Evolutionary conservation across 2,329 filamentous ascomycete species (phyloP), one percentile per base, ranked within the genome.

Genomic region (Microsporum ferrugineum): DNA sequence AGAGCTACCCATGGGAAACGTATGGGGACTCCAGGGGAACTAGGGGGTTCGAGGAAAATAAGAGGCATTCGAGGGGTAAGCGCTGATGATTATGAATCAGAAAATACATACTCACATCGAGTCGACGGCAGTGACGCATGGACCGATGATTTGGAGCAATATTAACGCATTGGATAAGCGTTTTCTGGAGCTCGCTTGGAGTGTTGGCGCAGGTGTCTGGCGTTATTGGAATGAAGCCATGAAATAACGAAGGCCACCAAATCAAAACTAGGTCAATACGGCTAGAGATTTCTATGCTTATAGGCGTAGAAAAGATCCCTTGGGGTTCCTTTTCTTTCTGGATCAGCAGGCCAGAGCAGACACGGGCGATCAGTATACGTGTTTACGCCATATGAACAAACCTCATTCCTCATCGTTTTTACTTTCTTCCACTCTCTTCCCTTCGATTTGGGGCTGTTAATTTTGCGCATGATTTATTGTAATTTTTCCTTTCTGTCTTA

Each of bases 1-100:
- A 82, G 87, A 61, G 85, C 86, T 36, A 80, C 86, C 4, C 82
- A 84, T 39, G 80, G 80, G 66, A 91, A 90, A 76, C 81, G 87
- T 53, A 79, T 82, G 64, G 71, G 74, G 14, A 70, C 73, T 43
- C 72, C 79, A 62, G 73, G 75, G 57, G 66, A 68, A 45, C 64
- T 69, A 61, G 70, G 68, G 58, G 55, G 64, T 60, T 62, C 70
- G 56, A 78, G 77, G 66, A 77, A 77, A 64, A 62, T 72, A 41
- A 77, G 74, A 66, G 76, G 77, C 29, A 78, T 80, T 43, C 75
- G 78, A 57, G 77, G 73, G 49, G 76, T 79, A 2, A 78, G 76
- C 14, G 73, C 70, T 29, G 75, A 75, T 34, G 73, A 74, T 53
- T 71, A 71, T 53, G 71, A 72, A 47, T 69, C 72, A 62, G 72